phyloP scores from a whole-genome alignment of 2,329 filamentous ascomycete genomes.

The Tetracladium maxilliforme region DNA sequence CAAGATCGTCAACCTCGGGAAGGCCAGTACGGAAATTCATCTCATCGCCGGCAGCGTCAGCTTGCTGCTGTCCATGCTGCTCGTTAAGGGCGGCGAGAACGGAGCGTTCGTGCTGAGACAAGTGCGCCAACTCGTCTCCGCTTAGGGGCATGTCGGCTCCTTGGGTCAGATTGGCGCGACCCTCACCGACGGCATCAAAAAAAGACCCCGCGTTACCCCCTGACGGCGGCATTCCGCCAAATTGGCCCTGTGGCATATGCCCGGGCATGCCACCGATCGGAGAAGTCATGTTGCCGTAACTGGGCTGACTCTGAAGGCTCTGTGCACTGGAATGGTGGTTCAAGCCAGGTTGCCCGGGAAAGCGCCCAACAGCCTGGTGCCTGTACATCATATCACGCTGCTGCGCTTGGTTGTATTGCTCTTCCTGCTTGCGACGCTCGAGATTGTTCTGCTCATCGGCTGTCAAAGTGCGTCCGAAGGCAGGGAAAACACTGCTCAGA shows the following conservation, averaged over 20 bases:
- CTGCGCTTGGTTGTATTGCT: conserved; percentile 91
- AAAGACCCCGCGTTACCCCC: too few species aligned
- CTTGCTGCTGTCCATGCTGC: conserved; percentile 45
- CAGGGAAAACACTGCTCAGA: conserved; percentile 85
- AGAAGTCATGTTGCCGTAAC: conserved; percentile 89
- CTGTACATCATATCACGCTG: conserved; percentile 88
- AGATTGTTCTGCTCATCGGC: conserved; percentile 97
- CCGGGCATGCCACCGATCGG: conserved; percentile 47
- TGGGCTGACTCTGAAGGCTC: conserved; percentile 92
- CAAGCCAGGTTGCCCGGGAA: conserved; percentile 36
- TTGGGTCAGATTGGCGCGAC: too few species aligned
- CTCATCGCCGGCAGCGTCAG: too few species aligned
- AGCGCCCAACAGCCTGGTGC: conserved; percentile 56
- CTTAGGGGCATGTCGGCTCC: too few species aligned
- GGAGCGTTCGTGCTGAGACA: too few species aligned
- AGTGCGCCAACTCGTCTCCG: too few species aligned
- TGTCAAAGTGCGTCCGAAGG: conserved; percentile 89
- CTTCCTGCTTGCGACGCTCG: conserved; percentile 92
- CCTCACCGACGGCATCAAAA: too few species aligned
- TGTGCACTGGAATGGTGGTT: conserved; percentile 94
- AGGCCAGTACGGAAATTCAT: too few species aligned
- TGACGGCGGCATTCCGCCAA: too few species aligned
- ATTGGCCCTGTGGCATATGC: conserved; percentile 43
- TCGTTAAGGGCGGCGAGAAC: too few species aligned
- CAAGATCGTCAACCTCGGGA: too few species aligned